Base-by-base conservation (phyloP, 2,329 filamentous ascomycete species). In the Colletotrichum liriopes region DNA sequence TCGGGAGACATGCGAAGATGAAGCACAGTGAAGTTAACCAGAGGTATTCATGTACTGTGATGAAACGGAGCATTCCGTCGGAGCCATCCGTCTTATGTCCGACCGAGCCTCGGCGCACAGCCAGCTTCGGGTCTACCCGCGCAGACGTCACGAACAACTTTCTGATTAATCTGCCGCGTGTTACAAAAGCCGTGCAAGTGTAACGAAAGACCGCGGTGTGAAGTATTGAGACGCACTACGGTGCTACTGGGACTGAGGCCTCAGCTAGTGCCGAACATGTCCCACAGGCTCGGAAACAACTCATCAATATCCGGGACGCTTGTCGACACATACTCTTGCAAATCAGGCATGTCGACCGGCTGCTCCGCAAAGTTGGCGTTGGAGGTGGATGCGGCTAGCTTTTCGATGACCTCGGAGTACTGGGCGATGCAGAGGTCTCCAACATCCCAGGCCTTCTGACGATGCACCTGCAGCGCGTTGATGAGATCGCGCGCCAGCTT, bases 351-450 rank as follows among this genome's bases (percentile, higher is more conserved):
- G 32, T 71, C 47, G 9, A 70, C 59, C 1, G 70, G 59, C 54
- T 65, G 70, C 60, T 72, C 72, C 0, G 71, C 67, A 12, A 58
- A 18, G 7, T 39, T n/a, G 1, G 67, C 61, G 23, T 23, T 58
- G 5, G 56, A 23, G 5, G 74, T 76, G 49, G 80, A 78, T 6
- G 77, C 76, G 12, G 82, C 72, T 3, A 86, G 77, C 74, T 83
- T 87, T 39, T 88, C 84, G 0, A 88, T 79, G 16, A 87, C 76
- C 14, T 87, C 85, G 7, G 80, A 78, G 72, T 87, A 84, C 59
- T 87, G 84, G 0, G 82, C 80, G 1, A 89, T 77, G 71, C 86
- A 88, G 5, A 86, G 81, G 59, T 88, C 86, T 0, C 82, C 86
- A 1, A 89, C 77, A 71, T 89, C 87, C 87, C 87, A 89, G 0